These are phyloP conservation scores for Nitzschia sp. DNA, from an alignment of 108 stramenopile species.

Conservation along the genomic window DNA sequence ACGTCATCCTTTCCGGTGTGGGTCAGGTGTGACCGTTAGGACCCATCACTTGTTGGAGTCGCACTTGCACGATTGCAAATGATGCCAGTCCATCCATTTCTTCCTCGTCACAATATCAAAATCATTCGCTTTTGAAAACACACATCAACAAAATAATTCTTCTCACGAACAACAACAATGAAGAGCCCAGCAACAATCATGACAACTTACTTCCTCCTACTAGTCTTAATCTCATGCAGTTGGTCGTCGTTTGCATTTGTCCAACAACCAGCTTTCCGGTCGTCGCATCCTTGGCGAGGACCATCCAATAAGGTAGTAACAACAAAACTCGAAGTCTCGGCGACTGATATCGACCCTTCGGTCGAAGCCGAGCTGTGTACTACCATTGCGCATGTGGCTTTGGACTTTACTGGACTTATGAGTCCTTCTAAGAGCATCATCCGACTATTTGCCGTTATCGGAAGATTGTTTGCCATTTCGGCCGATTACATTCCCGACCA, in stretches of 20 bases:
- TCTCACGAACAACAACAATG: background rate
- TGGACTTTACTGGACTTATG: conserved; percentile 36
- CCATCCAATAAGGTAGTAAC: too few species aligned
- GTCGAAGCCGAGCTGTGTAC: conserved; percentile 39
- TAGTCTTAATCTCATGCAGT: background rate
- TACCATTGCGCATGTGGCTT: conserved; percentile 38
- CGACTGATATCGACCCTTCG: conserved; percentile 1
- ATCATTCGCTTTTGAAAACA: background rate
- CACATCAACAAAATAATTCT: background rate
- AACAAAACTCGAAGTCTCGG: background rate
- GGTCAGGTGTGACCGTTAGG: background rate
- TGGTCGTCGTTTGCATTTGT: background rate
- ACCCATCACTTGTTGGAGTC: background rate
- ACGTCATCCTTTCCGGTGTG: too few species aligned
- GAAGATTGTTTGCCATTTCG: conserved; percentile 34
- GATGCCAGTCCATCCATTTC: background rate
- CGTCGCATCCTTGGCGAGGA: too few species aligned
- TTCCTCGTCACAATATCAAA: background rate
- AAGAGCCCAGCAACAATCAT: background rate
- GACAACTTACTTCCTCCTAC: background rate
- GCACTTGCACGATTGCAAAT: too few species aligned
- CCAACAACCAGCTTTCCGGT: too few species aligned
- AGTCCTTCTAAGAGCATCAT: conserved; percentile 21
- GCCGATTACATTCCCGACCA: conserved; percentile 46
- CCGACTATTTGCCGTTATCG: conserved; percentile 11